These are phyloP conservation scores for Straminergon stramineum DNA, from an alignment of 225 moss, liverwort and hornwort species.

Conservation along the genomic window DNA sequence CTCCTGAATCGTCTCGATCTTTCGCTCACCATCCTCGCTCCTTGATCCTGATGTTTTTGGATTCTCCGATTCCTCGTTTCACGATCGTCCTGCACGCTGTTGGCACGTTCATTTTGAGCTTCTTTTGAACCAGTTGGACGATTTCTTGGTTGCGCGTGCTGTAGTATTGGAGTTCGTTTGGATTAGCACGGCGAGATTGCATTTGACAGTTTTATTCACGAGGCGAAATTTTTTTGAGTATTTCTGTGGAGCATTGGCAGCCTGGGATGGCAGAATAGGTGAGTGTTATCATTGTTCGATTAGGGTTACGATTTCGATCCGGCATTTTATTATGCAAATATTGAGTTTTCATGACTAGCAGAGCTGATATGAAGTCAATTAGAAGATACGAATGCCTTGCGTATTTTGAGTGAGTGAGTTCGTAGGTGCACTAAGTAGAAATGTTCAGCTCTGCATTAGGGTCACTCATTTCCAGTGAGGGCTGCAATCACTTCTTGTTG, in stretches of 20 bases:
- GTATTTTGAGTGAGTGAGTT: background rate
- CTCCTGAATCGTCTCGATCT: background rate
- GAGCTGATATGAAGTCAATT: background rate
- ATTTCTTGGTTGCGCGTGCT: background rate
- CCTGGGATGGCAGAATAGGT: slow-evolving; percentile 11
- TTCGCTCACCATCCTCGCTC: background rate
- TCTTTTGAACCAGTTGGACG: background rate
- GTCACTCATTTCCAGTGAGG: background rate
- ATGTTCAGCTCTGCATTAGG: background rate
- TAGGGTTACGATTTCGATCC: background rate
- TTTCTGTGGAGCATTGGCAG: background rate
- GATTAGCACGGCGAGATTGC: background rate
- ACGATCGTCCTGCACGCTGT: background rate
- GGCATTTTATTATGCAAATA: background rate
- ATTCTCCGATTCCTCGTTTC: background rate
- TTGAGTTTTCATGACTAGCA: background rate
- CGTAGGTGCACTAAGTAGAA: background rate
- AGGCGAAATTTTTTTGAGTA: background rate
- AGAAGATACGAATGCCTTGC: too few species aligned
- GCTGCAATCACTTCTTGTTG: background rate
- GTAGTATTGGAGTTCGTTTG: background rate
- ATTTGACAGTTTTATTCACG: background rate
- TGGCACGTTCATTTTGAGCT: background rate
- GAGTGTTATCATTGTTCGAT: background rate
- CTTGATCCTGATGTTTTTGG: background rate